phyloP scores from a whole-genome alignment of 768 basidiomycete genomes.

The Hysterangium stoloniferum region DNA sequence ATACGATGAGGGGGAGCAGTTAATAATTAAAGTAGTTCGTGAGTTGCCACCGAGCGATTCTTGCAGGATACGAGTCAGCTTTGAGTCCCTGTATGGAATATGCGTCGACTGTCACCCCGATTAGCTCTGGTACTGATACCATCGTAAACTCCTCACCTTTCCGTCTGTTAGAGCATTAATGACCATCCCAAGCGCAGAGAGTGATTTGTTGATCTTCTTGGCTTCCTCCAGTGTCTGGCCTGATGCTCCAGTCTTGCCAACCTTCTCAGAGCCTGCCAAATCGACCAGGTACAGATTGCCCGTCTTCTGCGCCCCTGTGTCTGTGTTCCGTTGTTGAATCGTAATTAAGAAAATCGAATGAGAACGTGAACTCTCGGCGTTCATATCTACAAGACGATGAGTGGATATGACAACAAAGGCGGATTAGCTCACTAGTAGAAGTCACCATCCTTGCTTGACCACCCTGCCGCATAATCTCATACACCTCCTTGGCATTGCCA shows the following conservation, averaged over 20 bases:
- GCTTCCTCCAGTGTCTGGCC: conserved; percentile 99
- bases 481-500: conserved; percentile 89
- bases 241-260: conserved; percentile 98
- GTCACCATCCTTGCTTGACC: conserved; percentile 86
- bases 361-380: conserved; percentile 96
- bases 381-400: conserved; percentile 72
- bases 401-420: not conserved
- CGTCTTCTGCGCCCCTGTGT: conserved; percentile 91
- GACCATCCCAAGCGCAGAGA: conserved; percentile 98
- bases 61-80: conserved; percentile 98
- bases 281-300: conserved; percentile 97
- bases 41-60: conserved; percentile 95
- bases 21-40: conserved; percentile 95
- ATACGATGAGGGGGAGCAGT: conserved; percentile 96
- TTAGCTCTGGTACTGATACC: not conserved
- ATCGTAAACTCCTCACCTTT: conserved; percentile 52
- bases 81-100: conserved; percentile 97
- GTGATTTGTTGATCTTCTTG: conserved; percentile 99
- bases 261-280: conserved; percentile 97
- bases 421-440: conserved; percentile 68
- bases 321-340: conserved; percentile 93
- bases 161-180: conserved; percentile 96
- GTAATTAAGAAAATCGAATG: conserved; percentile 99
- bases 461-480: conserved; percentile 98
- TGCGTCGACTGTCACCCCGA: conserved; percentile 66